Base-by-base conservation (phyloP, 257 asterid species). In the Fraxinus americana region DNA sequence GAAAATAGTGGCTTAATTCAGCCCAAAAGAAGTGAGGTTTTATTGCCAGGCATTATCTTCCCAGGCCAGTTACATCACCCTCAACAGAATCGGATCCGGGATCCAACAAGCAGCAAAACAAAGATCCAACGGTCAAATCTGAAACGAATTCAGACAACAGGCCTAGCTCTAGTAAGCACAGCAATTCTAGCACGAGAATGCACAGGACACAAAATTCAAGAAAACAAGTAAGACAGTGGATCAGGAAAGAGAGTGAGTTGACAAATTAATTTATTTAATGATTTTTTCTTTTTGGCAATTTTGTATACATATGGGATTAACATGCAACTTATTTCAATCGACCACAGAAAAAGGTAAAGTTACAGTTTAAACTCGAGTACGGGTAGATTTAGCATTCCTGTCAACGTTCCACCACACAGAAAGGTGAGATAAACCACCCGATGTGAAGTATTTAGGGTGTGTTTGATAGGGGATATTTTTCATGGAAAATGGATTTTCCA, bases 1-100 rank as follows among this genome's bases (percentile, higher is more conserved):
- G 94, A 92, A 81, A 90, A 93, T 7, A 79, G 86, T 83, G 97
- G 99, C 54, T 83, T 95, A 84, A 95, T 92, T 68, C 97, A 92
- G 79, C 89, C 89, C 36, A 91, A 89, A 81, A 89, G 45, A 69
- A 85, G 52, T 12, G 97, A 87, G 83, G 97, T 95, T 50, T 79
- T 92, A 63, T 54, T 85, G 80, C 98, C 98, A 0, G n/a, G n/a
- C n/a, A n/a, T n/a, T n/a, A n/a, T n/a, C n/a, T n/a, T n/a, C n/a
- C n/a, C n/a, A n/a, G 67, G 80, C 59, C 94, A 48, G 87, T 78
- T 5, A 43, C 80, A 77, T 16, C 79, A 63, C 91, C 91, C 75
- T 32, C 92, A 13, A 74, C 87, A 16, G 86, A 82, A n/a, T 39
- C 82, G 8, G 85, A 83, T 10, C 65, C 70, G 63, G 75, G 70